Base-by-base conservation (phyloP, 352 stramenopile species). In the Phytopythium helicoides region DNA sequence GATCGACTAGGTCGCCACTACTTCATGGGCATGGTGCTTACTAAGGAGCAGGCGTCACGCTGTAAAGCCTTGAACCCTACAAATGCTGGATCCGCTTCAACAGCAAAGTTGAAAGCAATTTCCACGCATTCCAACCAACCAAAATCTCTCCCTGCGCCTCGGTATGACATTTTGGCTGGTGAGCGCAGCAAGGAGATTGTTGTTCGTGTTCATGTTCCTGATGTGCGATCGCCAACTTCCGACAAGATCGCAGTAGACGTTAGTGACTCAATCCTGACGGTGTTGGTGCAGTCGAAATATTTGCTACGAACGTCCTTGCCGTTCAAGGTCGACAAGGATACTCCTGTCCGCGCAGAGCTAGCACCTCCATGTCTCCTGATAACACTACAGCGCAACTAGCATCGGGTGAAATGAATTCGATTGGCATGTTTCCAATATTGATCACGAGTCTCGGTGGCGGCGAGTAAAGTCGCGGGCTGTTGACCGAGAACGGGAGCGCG, bases 1-100 rank as follows among this genome's bases (percentile, higher is more conserved):
- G 81, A 92, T 52, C 52, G 58, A 3, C 49, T 89, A 19, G 67
- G 76, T 15, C 68, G 81, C 1, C 64, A 87, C 52, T 92, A 84
- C 25, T 76, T 75, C 52, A 71, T 76, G 22, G 74, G 71, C 3
- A 82, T 79, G 56, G 67, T 90, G 19, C 60, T 88, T 5, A 81
- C 78, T 3, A 86, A 85, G 25, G 76, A 87, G 19, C 78, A 92
- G 40, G 81, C 76, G 1, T 65, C 78, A 26, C 57, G 71, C 2
- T 86, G 62, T 61, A 82, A 81, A 48, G 64, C 62, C 0, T 47
- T 78, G 18, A 65, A 66, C 9, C 42, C 33, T 12, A 9, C 19
- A 7, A 61, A 54, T 3, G 16, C 9, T 3, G n/a, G 19, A 10
- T 1, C 44, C 45, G 2, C 15, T 9, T 42, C n/a, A 16, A 39